Percentiles rank a stretch among this genome's conserved stretches.
These are phyloP conservation scores for Apiospora koreana DNA, from an alignment of 2,329 filamentous ascomycete genomes.

Conservation along the genomic window DNA sequence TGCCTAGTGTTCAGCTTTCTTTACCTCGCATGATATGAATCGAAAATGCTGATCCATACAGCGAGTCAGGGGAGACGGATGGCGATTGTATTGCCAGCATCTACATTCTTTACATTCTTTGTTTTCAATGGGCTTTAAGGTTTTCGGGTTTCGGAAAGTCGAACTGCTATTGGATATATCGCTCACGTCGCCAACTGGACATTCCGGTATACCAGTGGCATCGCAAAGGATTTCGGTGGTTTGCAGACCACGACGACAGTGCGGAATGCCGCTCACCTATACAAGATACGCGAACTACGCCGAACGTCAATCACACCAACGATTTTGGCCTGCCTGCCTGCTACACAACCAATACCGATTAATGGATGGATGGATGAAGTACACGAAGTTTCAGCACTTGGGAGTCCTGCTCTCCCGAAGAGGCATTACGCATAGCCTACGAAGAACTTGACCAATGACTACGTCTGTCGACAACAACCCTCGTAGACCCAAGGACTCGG, in stretches of 20 bases:
- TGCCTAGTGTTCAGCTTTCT: not conserved
- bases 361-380: constrained; percentile 34
- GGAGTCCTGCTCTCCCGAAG: constrained; percentile 27
- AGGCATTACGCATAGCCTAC: too few relatives aligned
- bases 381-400: not conserved
- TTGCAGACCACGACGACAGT: constrained; percentile 41
- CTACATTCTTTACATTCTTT: not conserved
- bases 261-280: constrained; percentile 34
- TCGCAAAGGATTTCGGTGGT: constrained; percentile 29
- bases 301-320: constrained; percentile 35
- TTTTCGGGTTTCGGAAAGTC: not conserved
- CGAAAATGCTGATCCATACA: not conserved
- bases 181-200: constrained; percentile 34
- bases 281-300: constrained; percentile 37
- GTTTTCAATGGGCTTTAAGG: not conserved
- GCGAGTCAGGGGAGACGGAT: not conserved
- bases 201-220: constrained; percentile 38
- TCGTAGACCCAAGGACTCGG: too few relatives aligned
- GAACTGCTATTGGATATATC: constrained; percentile 28
- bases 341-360: constrained; percentile 40
- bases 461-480: too few relatives aligned
- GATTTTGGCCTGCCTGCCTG: constrained; percentile 29
- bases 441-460: too few relatives aligned
- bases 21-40: not conserved
- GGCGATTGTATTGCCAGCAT: not conserved